phyloP scores from a whole-genome alignment of 2,329 filamentous ascomycete genomes.

The Fusarium chlamydosporum region DNA sequence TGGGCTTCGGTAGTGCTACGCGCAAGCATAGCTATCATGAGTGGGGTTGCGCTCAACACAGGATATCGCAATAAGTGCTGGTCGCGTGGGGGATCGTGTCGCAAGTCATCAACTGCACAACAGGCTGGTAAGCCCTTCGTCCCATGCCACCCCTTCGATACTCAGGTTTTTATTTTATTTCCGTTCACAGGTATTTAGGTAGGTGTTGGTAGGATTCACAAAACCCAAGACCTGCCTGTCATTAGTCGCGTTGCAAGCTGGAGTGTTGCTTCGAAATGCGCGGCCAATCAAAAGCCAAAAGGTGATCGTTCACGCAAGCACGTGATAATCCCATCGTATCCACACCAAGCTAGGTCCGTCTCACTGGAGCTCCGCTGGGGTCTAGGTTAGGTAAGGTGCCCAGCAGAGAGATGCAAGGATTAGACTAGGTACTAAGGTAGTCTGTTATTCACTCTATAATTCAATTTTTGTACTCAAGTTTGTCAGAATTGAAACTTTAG shows the following conservation, averaged over 20 bases:
- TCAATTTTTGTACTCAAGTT: conserved; percentile 28
- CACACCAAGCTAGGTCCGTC: conserved; percentile 1
- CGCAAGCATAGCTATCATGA: conserved; percentile 10
- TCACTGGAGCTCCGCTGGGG: conserved; percentile 6
- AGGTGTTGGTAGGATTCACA: conserved; percentile 4
- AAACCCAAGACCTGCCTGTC: conserved; percentile 3
- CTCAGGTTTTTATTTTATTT: not conserved
- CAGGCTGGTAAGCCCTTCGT: conserved; percentile 22
- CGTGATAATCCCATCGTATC: conserved; percentile 27
- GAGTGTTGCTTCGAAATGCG: conserved; percentile 32
- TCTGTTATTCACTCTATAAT: conserved; percentile 6
- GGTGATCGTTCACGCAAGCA: not conserved
- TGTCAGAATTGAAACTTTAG: conserved; percentile 11
- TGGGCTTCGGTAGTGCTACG: conserved; percentile 14
- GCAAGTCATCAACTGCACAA: not conserved
- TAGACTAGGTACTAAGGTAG: no score
- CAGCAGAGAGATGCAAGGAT: conserved; percentile 19
- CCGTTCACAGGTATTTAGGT: not conserved
- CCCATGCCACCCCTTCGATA: conserved; percentile 7
- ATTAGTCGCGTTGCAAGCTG: conserved; percentile 33
- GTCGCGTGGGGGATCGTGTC: not conserved
- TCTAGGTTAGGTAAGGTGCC: not conserved
- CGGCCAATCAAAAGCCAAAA: conserved; percentile 35
- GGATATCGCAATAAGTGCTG: not conserved
- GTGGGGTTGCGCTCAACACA: conserved; percentile 18